Evolutionary conservation across 176 grass and related monocot genomes (phyloP).

Genomic region (Cenchrus americanus): DNA sequence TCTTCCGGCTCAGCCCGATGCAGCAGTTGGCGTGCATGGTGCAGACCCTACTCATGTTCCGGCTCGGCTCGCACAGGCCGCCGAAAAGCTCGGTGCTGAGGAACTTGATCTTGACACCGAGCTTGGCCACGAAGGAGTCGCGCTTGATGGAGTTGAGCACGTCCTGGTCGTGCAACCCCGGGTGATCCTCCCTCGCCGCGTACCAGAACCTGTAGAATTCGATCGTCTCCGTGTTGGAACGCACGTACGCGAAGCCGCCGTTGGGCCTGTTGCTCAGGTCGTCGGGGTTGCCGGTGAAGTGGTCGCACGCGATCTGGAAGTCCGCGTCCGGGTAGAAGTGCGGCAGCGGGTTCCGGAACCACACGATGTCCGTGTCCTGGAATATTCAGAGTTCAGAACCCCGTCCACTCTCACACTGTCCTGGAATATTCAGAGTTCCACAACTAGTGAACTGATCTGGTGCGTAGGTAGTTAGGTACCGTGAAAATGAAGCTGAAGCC

Average conservation of each 20-base stretch:
- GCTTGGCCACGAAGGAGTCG: slow-evolving; percentile 38
- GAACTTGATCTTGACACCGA: slow-evolving; percentile 60
- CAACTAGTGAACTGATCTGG: no score
- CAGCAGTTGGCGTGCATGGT: slow-evolving; percentile 94
- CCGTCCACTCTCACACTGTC: neutral
- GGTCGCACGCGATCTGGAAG: slow-evolving; percentile 71
- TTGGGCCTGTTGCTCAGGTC: slow-evolving; percentile 58
- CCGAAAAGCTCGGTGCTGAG: slow-evolving; percentile 72
- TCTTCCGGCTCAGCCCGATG: slow-evolving; percentile 58
- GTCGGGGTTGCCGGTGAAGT: slow-evolving; percentile 52
- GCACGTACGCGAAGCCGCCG: slow-evolving; percentile 59
- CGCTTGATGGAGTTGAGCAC: slow-evolving; percentile 67
- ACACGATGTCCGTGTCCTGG: slow-evolving; percentile 74
- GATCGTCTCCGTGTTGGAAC: slow-evolving; percentile 49
- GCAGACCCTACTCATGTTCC: slow-evolving; percentile 51
- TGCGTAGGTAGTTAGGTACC: slow-evolving; percentile 34
- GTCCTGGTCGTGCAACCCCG: slow-evolving; percentile 60
- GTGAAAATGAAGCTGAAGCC: slow-evolving; percentile 88
- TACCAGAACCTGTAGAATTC: slow-evolving; percentile 60
- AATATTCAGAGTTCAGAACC: neutral
- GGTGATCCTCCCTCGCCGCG: slow-evolving; percentile 33
- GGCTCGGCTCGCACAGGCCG: slow-evolving; percentile 67
- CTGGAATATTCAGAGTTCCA: no score
- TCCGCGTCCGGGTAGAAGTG: slow-evolving; percentile 45
- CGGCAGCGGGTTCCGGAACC: slow-evolving; percentile 68